Evolutionary conservation across 2,329 filamentous ascomycete genomes (phyloP).

Genomic region (Chalaropsis thielavioides): DNA sequence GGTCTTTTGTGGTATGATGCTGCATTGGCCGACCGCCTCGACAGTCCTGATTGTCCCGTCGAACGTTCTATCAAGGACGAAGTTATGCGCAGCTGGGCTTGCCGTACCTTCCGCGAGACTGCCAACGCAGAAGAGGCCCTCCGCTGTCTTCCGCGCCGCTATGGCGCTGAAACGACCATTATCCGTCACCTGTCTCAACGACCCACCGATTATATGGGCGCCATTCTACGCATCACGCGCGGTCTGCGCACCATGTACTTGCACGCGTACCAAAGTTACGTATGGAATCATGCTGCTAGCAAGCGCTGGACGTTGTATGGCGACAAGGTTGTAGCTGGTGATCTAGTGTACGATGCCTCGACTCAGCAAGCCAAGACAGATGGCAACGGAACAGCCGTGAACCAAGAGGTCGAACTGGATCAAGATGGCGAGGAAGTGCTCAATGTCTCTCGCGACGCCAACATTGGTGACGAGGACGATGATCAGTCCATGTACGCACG

Average conservation of each 20-base stretch:
- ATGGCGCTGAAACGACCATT: slow-evolving; percentile 63
- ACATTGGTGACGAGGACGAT: slow-evolving; percentile 30
- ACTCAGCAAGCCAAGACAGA: not conserved
- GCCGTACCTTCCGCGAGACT: slow-evolving; percentile 52
- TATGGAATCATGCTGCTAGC: slow-evolving; percentile 82
- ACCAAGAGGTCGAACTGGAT: slow-evolving; percentile 23
- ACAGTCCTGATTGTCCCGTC: slow-evolving; percentile 26
- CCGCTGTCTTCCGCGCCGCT: slow-evolving; percentile 60
- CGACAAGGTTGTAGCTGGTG: slow-evolving; percentile 61
- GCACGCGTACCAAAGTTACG: slow-evolving; percentile 85
- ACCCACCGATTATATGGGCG: slow-evolving; percentile 61
- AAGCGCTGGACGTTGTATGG: slow-evolving; percentile 68
- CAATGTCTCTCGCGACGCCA: slow-evolving; percentile 29
- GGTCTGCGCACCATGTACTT: slow-evolving; percentile 87
- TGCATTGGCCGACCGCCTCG: slow-evolving; percentile 37
- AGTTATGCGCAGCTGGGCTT: slow-evolving; percentile 60
- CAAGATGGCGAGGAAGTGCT: slow-evolving; percentile 48
- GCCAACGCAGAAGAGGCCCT: slow-evolving; percentile 46
- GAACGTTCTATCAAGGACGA: slow-evolving; percentile 58
- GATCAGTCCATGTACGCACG: slow-evolving; percentile 45
- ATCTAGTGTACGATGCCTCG: slow-evolving; percentile 52
- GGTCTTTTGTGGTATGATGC: slow-evolving; percentile 61
- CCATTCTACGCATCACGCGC: slow-evolving; percentile 64
- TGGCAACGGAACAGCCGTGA: slow-evolving; percentile 17
- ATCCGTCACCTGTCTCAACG: slow-evolving; percentile 58